Conservation (phyloP, 768 basidiomycete genomes). For the Hortiboletus flavorubellus region DNA sequence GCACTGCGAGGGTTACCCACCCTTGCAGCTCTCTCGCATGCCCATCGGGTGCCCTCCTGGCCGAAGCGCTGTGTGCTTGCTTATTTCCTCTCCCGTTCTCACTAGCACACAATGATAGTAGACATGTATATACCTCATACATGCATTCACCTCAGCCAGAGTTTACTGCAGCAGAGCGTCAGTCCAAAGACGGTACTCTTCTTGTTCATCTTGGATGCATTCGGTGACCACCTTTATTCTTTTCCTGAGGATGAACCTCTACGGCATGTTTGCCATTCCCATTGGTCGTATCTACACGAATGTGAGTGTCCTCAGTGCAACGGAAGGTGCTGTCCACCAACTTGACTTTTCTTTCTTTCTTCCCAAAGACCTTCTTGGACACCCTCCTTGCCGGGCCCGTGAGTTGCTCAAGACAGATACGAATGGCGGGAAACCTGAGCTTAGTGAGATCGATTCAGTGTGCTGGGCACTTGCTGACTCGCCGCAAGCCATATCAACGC, state of each 20-base stretch:
- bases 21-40: too few species aligned
- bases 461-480: neutral
- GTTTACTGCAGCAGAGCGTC: too few species aligned
- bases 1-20: too few species aligned
- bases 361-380: constrained; percentile 6
- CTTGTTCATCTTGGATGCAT: too few species aligned
- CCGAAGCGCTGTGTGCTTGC: too few species aligned
- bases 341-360: neutral
- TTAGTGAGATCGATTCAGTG: neutral
- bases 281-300: constrained; percentile 46
- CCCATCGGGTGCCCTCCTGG: too few species aligned
- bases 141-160: too few species aligned
- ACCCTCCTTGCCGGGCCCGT: constrained; percentile 7
- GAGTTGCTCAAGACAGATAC: neutral
- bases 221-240: constrained; percentile 37
- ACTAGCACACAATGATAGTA: too few species aligned
- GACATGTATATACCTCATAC: too few species aligned
- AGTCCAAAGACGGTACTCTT: too few species aligned
- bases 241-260: constrained; percentile 31
- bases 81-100: too few species aligned
- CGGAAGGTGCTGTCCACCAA: neutral
- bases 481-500: neutral
- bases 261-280: constrained; percentile 38
- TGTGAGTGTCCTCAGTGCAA: constrained; percentile 27
- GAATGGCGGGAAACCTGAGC: neutral